Base-by-base conservation (phyloP, 495 filamentous ascomycete genomes). In the Tuber borchii region DNA sequence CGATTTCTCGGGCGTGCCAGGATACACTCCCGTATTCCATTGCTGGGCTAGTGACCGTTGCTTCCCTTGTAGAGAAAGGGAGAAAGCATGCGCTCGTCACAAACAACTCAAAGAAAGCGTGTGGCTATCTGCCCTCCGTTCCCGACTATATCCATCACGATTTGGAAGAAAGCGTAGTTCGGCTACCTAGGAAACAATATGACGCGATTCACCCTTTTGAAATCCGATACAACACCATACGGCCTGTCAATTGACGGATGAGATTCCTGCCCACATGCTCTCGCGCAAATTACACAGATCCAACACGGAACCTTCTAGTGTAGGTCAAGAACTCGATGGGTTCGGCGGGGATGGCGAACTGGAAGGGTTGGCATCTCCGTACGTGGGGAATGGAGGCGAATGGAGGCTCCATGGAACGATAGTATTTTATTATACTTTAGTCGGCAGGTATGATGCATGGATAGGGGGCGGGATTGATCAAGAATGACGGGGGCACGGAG, bases 181-280 rank as follows among this genome's bases (percentile, higher is more conserved):
- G 88, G 74, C 87, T 87, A 5, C 89, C 88, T 88, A 26, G 88
- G 87, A 45, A 91, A 86, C 34, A 91, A 83, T 22, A 91, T 83
- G 17, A 90, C 85, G 73, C 87, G 87, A 75, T 90, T 88, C 76
- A 86, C 87, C 17, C 85, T 37, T 82, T 82, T 86, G 84, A 26
- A 89, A 90, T 75, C 88, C 0, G 88, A 87, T 65, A 88, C 82
- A 31, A 88, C 86, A n/a, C 89, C 89, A 74, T 91, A 90, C 0
- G 86, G 87, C 14, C 89, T 88, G 78, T 90, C 88, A 9, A 89
- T 82, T 1, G 87, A 90, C 1, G 86, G 88, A 40, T 83, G 85
- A 12, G 90, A 83, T 26, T 75, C 68, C 65, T 75, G 85, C 0
- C 86, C 87, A n/a, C n/a, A n/a, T n/a, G n/a, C n/a, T 86, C 81